Percentiles rank a stretch among this genome's conserved stretches.
Conservation (phyloP, 768 basidiomycete genomes). For the Termitomyces sp. region DNA sequence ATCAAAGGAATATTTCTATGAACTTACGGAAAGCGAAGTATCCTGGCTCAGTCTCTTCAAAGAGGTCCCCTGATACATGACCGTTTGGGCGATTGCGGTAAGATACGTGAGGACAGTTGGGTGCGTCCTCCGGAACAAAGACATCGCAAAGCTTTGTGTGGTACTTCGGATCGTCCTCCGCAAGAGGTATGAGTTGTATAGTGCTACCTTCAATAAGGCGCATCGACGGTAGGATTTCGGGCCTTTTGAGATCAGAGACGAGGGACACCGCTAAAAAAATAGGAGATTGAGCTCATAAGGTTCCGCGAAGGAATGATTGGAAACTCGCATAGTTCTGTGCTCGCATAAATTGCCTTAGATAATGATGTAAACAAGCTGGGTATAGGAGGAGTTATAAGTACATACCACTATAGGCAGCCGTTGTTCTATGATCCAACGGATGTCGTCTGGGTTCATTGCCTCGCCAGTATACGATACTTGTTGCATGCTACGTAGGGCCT, state of each 20-base stretch:
- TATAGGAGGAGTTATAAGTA: background rate
- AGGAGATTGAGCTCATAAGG: no score
- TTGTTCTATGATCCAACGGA: conserved; percentile 9
- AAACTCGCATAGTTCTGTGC: conserved; percentile 7
- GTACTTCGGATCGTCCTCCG: background rate
- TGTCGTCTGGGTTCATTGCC: conserved; percentile 10
- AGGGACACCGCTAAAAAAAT: conserved; percentile 4
- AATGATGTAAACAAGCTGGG: background rate
- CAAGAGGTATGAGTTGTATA: conserved; percentile 2
- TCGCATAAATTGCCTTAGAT: conserved; percentile 11
- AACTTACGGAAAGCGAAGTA: conserved; percentile 9
- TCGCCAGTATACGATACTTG: conserved; percentile 13
- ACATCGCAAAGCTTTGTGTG: conserved; percentile 2
- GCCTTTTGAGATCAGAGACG: conserved; percentile 9
- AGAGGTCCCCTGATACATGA: conserved; percentile 14
- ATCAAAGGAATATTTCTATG: background rate
- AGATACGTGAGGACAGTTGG: conserved; percentile 11
- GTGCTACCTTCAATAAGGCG: background rate
- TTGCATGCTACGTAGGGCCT: conserved; percentile 10
- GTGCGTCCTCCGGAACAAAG: conserved; percentile 10
- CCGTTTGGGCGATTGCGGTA: conserved; percentile 9
- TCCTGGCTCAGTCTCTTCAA: conserved; percentile 11
- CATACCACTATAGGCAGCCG: conserved; percentile 10
- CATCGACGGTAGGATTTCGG: conserved; percentile 5
- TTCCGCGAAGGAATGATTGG: background rate